Percentiles rank a stretch among this genome's conserved stretches.
Conservation (phyloP, 1,284 basidiomycete genomes). For the Xanthoconium separans region DNA sequence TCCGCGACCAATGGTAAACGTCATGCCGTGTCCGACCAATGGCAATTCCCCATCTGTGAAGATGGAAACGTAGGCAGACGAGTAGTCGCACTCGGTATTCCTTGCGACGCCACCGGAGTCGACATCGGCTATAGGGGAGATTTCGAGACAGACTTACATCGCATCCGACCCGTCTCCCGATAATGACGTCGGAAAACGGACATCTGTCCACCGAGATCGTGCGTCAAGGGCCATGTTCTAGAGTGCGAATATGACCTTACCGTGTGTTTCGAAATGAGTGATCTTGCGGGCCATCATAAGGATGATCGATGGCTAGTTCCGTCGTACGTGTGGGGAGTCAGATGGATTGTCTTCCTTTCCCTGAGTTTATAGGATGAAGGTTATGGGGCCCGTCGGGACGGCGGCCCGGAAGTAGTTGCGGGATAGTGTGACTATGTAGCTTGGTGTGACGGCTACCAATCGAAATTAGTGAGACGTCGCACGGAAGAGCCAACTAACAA, state of each 20-base stretch:
- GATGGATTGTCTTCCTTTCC: not conserved
- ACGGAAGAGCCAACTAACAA: no score
- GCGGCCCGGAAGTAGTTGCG: constrained; percentile 14
- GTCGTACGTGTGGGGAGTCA: not conserved
- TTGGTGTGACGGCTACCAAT: no score
- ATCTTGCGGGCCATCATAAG: constrained; percentile 33
- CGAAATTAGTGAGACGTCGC: no score
- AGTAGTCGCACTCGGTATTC: constrained; percentile 96
- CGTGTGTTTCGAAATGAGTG: constrained; percentile 38
- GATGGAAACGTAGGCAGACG: constrained; percentile 85
- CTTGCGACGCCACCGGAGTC: constrained; percentile 35
- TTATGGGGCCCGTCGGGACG: constrained; percentile 8
- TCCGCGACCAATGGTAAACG: constrained; percentile 94
- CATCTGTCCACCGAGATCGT: constrained; percentile 17
- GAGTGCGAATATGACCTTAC: constrained; percentile 9
- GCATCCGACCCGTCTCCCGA: constrained; percentile 66
- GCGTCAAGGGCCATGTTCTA: not conserved
- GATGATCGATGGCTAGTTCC: not conserved
- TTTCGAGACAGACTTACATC: constrained; percentile 37
- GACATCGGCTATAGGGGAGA: not conserved
- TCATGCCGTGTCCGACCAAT: constrained; percentile 89
- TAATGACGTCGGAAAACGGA: constrained; percentile 51
- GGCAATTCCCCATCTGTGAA: constrained; percentile 60
- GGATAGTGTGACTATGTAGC: no score
- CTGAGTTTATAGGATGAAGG: not conserved